Evolutionary conservation across 495 filamentous ascomycete species (phyloP).

Genomic region (Poronia punctata): DNA sequence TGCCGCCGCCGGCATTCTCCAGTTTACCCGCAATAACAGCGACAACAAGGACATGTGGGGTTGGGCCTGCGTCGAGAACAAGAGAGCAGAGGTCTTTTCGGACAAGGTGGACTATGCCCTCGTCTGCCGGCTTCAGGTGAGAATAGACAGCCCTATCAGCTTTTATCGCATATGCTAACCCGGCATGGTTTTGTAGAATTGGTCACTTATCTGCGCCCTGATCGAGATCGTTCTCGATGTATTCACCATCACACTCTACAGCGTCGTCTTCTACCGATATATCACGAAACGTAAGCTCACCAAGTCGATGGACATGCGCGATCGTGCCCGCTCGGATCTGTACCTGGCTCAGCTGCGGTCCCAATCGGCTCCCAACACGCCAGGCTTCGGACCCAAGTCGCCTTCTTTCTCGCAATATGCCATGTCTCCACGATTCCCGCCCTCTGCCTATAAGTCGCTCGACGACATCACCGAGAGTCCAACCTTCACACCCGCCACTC

Average conservation of each 20-base stretch:
- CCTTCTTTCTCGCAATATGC: constrained; percentile 47
- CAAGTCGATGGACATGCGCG: constrained; percentile 93
- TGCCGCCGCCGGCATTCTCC: constrained; percentile 74
- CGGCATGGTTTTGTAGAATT: constrained; percentile 56
- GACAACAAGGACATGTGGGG: constrained; percentile 88
- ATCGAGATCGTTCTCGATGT: constrained; percentile 94
- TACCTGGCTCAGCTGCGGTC: constrained; percentile 91
- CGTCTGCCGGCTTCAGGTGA: constrained; percentile 89
- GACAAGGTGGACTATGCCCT: constrained; percentile 80
- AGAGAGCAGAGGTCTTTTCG: constrained; percentile 63
- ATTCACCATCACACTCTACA: constrained; percentile 88
- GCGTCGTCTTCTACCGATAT: constrained; percentile 89
- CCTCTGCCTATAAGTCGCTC: constrained; percentile 41
- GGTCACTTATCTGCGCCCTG: constrained; percentile 91
- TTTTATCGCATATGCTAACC: constrained; percentile 9
- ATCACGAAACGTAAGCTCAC: constrained; percentile 89
- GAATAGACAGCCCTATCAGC: constrained; percentile 13
- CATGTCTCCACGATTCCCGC: constrained; percentile 49
- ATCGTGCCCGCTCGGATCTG: constrained; percentile 85
- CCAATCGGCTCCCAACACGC: constrained; percentile 92
- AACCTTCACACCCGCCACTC: constrained; percentile 40
- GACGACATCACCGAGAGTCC: constrained; percentile 39
- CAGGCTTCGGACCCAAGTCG: constrained; percentile 67
- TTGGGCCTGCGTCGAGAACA: constrained; percentile 90
- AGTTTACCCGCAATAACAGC: constrained; percentile 64